Percentiles rank a stretch among this genome's conserved stretches.
Conservation (phyloP, 2,329 filamentous ascomycete species). For the Rosellinia necatrix region DNA sequence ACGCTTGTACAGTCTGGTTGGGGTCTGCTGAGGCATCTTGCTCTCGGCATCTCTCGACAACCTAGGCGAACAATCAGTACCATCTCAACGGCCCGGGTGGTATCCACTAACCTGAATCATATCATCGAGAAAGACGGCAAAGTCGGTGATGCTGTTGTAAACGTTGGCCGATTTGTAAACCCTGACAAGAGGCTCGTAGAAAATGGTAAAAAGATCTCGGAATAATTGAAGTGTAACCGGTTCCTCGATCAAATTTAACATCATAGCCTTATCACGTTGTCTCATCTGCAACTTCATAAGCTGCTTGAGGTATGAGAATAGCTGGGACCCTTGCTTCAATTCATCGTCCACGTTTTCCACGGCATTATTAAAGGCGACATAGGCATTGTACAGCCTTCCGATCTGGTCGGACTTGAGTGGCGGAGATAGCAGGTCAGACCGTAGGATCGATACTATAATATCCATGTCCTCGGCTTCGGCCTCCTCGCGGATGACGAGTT, state of each 20-base stretch:
- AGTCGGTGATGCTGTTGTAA: constrained; percentile 96
- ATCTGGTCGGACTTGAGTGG: constrained; percentile 76
- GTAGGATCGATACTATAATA: constrained; percentile 80
- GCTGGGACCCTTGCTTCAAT: constrained; percentile 83
- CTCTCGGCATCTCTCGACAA: constrained; percentile 67
- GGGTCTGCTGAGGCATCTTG: constrained; percentile 91
- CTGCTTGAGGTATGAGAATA: constrained; percentile 95
- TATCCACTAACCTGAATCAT: constrained; percentile 72
- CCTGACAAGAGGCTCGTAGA: constrained; percentile 94
- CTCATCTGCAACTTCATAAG: constrained; percentile 89
- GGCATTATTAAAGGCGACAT: constrained; percentile 93
- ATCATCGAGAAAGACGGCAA: constrained; percentile 90
- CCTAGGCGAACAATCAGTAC: constrained; percentile 44
- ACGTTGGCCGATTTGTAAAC: constrained; percentile 99
- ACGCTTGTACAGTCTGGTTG: constrained; percentile 96
- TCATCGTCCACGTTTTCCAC: constrained; percentile 90
- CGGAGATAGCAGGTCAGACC: constrained; percentile 76
- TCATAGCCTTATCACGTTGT: constrained; percentile 95
- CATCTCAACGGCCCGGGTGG: not conserved
- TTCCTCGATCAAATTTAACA: constrained; percentile 93
- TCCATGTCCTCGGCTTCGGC: constrained; percentile 77
- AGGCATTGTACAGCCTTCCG: constrained; percentile 87
- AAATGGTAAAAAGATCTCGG: constrained; percentile 95
- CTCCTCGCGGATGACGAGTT: constrained; percentile 74
- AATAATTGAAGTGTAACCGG: constrained; percentile 96